These are phyloP conservation scores for Sanghuangporus baumii DNA, from an alignment of 1,284 basidiomycete species.

Conservation along the genomic window DNA sequence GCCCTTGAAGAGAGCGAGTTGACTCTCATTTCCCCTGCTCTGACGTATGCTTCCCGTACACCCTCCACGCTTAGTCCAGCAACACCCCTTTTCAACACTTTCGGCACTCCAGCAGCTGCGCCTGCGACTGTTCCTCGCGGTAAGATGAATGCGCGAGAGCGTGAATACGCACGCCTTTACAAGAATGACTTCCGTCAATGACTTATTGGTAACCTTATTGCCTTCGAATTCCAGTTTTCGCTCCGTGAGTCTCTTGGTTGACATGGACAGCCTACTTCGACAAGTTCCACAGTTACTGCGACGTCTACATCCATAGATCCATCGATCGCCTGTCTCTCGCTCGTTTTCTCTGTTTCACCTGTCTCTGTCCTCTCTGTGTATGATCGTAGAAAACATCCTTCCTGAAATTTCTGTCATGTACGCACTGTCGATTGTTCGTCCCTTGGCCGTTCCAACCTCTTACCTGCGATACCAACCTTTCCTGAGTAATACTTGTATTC, in stretches of 20 bases:
- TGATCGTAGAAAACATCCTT: background rate
- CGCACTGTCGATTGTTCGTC: background rate
- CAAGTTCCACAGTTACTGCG: background rate
- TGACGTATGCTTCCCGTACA: conserved; percentile 54
- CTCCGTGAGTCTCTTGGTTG: background rate
- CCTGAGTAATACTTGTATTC: background rate
- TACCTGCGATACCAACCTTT: background rate
- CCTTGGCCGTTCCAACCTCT: background rate
- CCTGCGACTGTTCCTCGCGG: conserved; percentile 12
- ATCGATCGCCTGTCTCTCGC: background rate
- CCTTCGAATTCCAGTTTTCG: background rate
- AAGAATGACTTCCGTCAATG: conserved; percentile 13
- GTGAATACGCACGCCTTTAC: conserved; percentile 4
- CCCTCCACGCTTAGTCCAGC: conserved; percentile 57
- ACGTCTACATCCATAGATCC: background rate
- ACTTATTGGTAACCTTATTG: conserved; percentile 14
- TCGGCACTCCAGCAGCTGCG: conserved; percentile 15
- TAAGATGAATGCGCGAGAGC: conserved; percentile 6
- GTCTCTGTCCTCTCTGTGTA: background rate
- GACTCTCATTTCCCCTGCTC: conserved; percentile 33
- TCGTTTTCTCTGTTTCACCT: background rate
- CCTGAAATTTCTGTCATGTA: background rate
- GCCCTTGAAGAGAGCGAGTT: conserved; percentile 30
- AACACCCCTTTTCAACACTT: conserved; percentile 49
- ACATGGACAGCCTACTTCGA: background rate